Conservation (phyloP, 2,329 filamentous ascomycete genomes). For the Ophiostoma montium region DNA sequence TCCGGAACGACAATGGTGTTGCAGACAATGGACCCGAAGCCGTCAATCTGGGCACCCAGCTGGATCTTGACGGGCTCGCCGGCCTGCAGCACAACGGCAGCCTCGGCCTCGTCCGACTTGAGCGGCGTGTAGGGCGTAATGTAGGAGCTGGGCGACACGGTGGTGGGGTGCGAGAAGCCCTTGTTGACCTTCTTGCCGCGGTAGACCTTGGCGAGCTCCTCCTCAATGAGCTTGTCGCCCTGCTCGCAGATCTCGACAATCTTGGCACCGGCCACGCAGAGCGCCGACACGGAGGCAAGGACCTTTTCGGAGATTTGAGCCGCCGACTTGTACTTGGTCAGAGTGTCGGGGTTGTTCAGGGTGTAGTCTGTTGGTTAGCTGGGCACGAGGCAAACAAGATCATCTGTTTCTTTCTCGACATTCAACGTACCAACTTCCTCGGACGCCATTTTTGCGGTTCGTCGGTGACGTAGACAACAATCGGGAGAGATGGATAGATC, state of each 20-base stretch:
- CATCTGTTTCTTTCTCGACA: no score
- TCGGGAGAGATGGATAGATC: not conserved
- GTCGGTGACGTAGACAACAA: slow-evolving; percentile 1
- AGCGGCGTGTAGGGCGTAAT: slow-evolving; percentile 95
- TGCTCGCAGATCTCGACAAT: slow-evolving; percentile 89
- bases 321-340: slow-evolving; percentile 98
- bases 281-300: slow-evolving; percentile 64
- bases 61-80: slow-evolving; percentile 93
- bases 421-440: slow-evolving; percentile 33
- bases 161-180: slow-evolving; percentile 87
- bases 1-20: slow-evolving; percentile 68
- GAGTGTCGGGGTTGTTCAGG: slow-evolving; percentile 80
- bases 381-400: no score
- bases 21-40: slow-evolving; percentile 91
- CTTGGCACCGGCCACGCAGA: slow-evolving; percentile 74
- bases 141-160: slow-evolving; percentile 84
- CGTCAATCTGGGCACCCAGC: slow-evolving; percentile 93
- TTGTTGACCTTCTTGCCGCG: slow-evolving; percentile 95
- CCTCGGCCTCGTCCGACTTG: slow-evolving; percentile 73
- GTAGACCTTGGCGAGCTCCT: slow-evolving; percentile 91
- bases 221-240: slow-evolving; percentile 87
- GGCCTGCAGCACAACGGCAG: slow-evolving; percentile 62
- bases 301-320: slow-evolving; percentile 93
- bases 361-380: slow-evolving; percentile 57
- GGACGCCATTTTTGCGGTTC: slow-evolving; percentile 23